Percentiles rank a stretch among this genome's conserved stretches.
These are phyloP conservation scores for Delitschia confertaspora DNA, from an alignment of 495 filamentous ascomycete genomes.

Conservation along the genomic window DNA sequence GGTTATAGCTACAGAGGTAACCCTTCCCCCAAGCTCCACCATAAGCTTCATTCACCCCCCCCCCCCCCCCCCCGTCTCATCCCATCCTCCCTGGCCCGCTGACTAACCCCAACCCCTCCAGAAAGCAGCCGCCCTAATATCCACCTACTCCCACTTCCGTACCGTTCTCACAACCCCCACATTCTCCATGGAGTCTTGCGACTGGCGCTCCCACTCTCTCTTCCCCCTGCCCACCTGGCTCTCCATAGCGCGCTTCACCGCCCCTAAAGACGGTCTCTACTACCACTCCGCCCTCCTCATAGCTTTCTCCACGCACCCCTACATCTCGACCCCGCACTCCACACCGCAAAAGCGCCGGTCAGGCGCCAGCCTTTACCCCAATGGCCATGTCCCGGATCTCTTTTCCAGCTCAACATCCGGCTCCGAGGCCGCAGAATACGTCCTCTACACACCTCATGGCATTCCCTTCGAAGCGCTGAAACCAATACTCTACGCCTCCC, in stretches of 20 bases:
- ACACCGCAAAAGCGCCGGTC: constrained; percentile 16
- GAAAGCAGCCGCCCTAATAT: constrained; percentile 41
- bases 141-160: constrained; percentile 43
- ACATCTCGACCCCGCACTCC: constrained; percentile 8
- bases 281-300: constrained; percentile 48
- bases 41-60: not conserved
- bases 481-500: constrained; percentile 32
- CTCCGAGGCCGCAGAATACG: constrained; percentile 34
- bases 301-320: constrained; percentile 33
- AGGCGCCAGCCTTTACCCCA: constrained; percentile 8
- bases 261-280: constrained; percentile 39
- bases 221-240: constrained; percentile 44
- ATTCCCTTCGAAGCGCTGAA: constrained; percentile 36
- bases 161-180: constrained; percentile 33
- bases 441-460: constrained; percentile 53
- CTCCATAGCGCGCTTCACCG: constrained; percentile 39
- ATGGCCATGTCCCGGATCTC: no score
- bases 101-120: constrained; percentile 3
- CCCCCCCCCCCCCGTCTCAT: not conserved
- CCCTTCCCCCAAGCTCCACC: not conserved
- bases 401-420: constrained; percentile 2
- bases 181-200: constrained; percentile 28
- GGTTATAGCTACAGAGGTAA: constrained; percentile 40
- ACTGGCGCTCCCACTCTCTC: constrained; percentile 35
- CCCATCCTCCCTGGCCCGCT: not conserved